Percentiles rank a stretch among this genome's conserved stretches.
phyloP scores from a whole-genome alignment of 257 asterid species.

The Nicotiana benthamiana region DNA sequence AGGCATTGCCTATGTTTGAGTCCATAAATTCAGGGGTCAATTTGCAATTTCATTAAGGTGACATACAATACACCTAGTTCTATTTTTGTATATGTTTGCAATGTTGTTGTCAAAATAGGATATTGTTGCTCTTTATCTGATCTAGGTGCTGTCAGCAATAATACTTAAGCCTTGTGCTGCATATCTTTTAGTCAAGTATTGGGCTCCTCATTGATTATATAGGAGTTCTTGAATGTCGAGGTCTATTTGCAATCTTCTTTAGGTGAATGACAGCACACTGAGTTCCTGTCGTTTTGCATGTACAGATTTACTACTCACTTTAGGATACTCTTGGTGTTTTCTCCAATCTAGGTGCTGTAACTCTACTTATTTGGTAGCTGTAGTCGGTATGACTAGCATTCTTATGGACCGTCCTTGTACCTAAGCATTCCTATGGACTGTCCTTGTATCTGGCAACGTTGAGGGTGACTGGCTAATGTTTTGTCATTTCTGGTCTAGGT shows the following conservation, averaged over 20 bases:
- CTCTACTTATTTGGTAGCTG: neutral
- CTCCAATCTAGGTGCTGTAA: neutral
- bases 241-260: neutral
- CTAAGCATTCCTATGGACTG: neutral
- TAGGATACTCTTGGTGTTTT: neutral
- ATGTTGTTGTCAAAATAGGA: neutral
- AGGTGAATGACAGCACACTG: neutral
- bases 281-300: neutral
- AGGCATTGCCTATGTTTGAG: neutral
- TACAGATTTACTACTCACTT: neutral
- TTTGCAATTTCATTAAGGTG: neutral
- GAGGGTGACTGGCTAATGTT: neutral
- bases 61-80: neutral
- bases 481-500: slow-evolving; percentile 39
- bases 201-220: neutral
- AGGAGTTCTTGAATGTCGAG: neutral
- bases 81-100: neutral
- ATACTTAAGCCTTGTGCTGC: neutral
- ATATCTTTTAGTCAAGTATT: neutral
- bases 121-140: neutral
- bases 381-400: neutral
- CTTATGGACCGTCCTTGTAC: neutral
- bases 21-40: neutral
- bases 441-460: neutral
- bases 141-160: neutral